A percentile compares a stretch with the other conserved stretches of the same genome.
phyloP scores from a whole-genome alignment of 2,329 filamentous ascomycete genomes.

The Xylaria sp. region DNA sequence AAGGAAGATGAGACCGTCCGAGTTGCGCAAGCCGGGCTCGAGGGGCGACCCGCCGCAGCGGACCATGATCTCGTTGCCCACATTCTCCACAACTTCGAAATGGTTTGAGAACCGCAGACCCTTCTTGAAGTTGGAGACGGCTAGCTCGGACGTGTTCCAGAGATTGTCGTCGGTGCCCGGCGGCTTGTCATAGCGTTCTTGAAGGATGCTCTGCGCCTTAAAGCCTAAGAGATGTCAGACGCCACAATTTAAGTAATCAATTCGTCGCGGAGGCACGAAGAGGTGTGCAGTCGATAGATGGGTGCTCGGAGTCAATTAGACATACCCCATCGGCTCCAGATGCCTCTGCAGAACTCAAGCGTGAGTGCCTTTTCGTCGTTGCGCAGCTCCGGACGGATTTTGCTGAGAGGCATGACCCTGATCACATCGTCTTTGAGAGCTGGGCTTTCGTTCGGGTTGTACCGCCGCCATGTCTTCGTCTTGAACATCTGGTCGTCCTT shows the following conservation, averaged over 20 bases:
- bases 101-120: constrained; percentile 49
- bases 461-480: constrained; percentile 64
- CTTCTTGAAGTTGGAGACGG: constrained; percentile 43
- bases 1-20: constrained; percentile 48
- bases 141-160: constrained; percentile 47
- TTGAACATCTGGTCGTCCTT: constrained; percentile 70
- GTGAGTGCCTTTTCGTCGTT: constrained; percentile 67
- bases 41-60: constrained; percentile 49
- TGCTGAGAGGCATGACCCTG: constrained; percentile 68
- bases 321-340: constrained; percentile 74
- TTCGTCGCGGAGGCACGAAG: background rate
- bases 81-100: constrained; percentile 49
- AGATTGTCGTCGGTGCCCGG: constrained; percentile 47
- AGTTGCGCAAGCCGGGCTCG: constrained; percentile 44
- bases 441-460: constrained; percentile 72
- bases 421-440: constrained; percentile 72
- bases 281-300: background rate
- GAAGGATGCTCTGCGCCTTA: constrained; percentile 48
- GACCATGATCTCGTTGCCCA: constrained; percentile 46
- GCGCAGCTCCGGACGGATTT: constrained; percentile 72
- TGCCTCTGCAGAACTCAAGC: constrained; percentile 72
- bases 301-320: constrained; percentile 29
- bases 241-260: background rate
- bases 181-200: constrained; percentile 48
- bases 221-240: constrained; percentile 57